Percentiles rank a stretch among this genome's conserved stretches.
Evolutionary conservation across 2,329 filamentous ascomycete species (phyloP).

Genomic region (Myriosclerotinia curreyana): DNA sequence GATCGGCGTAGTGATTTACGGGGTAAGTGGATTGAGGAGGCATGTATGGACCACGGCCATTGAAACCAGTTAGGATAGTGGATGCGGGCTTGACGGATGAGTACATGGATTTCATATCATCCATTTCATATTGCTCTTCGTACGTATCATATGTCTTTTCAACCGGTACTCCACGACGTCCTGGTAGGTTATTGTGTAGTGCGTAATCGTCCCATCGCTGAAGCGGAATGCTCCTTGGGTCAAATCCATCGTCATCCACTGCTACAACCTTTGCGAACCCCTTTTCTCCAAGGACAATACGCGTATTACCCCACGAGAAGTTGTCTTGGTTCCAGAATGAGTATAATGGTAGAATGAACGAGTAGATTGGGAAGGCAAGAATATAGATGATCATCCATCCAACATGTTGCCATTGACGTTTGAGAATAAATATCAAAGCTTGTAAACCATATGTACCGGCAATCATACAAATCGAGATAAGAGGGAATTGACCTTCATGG

Average conservation of each 20-base stretch:
- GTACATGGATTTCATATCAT: conserved; percentile 96
- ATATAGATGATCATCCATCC: conserved; percentile 99
- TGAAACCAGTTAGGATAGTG: conserved; percentile 84
- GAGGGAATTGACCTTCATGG: conserved; percentile 69
- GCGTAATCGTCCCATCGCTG: conserved; percentile 99
- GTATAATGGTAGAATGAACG: conserved; percentile 85
- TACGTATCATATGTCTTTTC: conserved; percentile 68
- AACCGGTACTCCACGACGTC: conserved; percentile 70
- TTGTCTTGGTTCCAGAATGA: conserved; percentile 99
- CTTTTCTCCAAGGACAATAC: conserved; percentile 93
- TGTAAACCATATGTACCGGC: conserved; percentile 93
- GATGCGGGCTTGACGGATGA: conserved; percentile 84
- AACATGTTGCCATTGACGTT: conserved; percentile 96
- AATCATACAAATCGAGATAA: conserved; percentile 85
- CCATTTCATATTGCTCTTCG: conserved; percentile 87
- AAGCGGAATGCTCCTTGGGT: conserved; percentile 87
- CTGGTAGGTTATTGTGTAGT: conserved; percentile 78
- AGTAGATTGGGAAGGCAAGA: conserved; percentile 91
- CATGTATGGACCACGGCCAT: conserved; percentile 65
- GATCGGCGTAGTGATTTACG: conserved; percentile 49
- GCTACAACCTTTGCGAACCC: conserved; percentile 88
- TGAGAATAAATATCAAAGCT: conserved; percentile 92
- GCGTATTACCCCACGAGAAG: conserved; percentile 98
- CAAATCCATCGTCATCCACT: conserved; percentile 81
- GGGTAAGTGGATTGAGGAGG: conserved; percentile 71